Evolutionary conservation across 805 yeast species (phyloP).

Genomic region (Monosporozyma siamensis): DNA sequence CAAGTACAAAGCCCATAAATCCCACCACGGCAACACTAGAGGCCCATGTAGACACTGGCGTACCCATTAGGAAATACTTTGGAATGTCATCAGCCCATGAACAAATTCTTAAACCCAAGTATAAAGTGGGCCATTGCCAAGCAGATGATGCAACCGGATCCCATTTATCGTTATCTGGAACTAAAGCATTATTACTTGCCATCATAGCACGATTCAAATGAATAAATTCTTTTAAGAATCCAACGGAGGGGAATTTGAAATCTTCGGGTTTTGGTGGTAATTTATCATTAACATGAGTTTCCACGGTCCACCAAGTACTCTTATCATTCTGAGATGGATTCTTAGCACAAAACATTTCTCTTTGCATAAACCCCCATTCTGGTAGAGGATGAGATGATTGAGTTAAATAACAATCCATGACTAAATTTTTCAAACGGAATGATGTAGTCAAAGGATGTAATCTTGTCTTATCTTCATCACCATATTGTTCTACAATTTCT

Average conservation of each 20-base stretch:
- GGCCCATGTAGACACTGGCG: slow-evolving; percentile 73
- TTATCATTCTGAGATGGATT: slow-evolving; percentile 65
- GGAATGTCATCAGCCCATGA: slow-evolving; percentile 60
- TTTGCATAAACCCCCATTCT: slow-evolving; percentile 78
- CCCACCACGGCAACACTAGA: slow-evolving; percentile 52
- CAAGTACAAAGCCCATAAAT: slow-evolving; percentile 41
- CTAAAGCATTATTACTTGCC: slow-evolving; percentile 84
- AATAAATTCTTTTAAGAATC: slow-evolving; percentile 65
- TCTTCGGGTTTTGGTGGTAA: slow-evolving; percentile 45
- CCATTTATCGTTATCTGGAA: slow-evolving; percentile 66
- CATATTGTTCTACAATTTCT: slow-evolving; percentile 63
- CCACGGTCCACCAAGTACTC: slow-evolving; percentile 86
- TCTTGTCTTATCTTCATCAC: slow-evolving; percentile 40
- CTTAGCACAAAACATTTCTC: slow-evolving; percentile 62
- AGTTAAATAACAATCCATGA: slow-evolving; percentile 67
- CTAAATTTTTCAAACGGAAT: slow-evolving; percentile 56
- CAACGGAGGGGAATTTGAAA: slow-evolving; percentile 54
- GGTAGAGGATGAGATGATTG: slow-evolving; percentile 63
- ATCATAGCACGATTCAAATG: slow-evolving; percentile 77
- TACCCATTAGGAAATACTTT: slow-evolving; percentile 64
- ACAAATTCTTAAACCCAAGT: slow-evolving; percentile 68
- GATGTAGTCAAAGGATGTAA: slow-evolving; percentile 71
- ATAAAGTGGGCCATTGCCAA: slow-evolving; percentile 85
- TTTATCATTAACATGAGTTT: slow-evolving; percentile 50
- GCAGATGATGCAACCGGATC: slow-evolving; percentile 66